These are phyloP conservation scores for Pythium scleroteichum DNA, from an alignment of 352 stramenopile species.

Conservation along the genomic window DNA sequence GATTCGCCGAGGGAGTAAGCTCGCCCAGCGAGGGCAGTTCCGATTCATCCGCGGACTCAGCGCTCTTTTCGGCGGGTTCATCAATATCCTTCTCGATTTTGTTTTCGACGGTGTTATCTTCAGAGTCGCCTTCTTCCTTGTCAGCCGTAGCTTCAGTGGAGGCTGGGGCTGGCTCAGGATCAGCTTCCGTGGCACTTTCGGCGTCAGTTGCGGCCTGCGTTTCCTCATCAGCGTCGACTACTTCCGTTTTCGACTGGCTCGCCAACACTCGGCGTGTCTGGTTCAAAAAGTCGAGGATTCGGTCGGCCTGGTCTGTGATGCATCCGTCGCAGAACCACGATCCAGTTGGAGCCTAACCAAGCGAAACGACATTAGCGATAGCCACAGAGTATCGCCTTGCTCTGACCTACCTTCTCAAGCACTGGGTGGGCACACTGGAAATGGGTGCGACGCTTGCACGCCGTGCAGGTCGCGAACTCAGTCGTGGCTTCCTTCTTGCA, in stretches of 20 bases:
- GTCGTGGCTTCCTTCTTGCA: conserved; percentile 50
- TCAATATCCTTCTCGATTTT: too few species aligned
- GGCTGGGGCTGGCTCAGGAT: neutral
- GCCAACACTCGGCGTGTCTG: conserved; percentile 52
- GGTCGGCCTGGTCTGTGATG: conserved; percentile 41
- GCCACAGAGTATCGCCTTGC: neutral
- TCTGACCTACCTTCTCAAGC: conserved; percentile 24
- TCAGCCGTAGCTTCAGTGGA: neutral
- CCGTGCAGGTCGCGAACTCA: conserved; percentile 51
- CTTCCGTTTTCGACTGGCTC: neutral
- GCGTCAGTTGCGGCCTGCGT: conserved; percentile 11
- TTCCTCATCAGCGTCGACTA: conserved; percentile 11
- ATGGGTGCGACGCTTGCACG: conserved; percentile 61
- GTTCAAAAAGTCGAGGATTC: conserved; percentile 68
- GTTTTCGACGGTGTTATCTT: too few species aligned
- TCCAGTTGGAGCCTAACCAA: conserved; percentile 37
- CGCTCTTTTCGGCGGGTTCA: too few species aligned
- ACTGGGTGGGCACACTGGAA: conserved; percentile 46
- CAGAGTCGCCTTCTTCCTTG: too few species aligned
- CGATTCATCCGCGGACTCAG: neutral
- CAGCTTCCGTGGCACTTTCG: conserved; percentile 13
- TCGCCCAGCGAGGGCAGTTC: conserved; percentile 7
- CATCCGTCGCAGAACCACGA: conserved; percentile 29
- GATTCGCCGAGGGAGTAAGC: neutral
- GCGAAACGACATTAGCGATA: too few species aligned